Evolutionary conservation across 352 stramenopile genomes (phyloP).

Genomic region (Phytopythium mirpurense): DNA sequence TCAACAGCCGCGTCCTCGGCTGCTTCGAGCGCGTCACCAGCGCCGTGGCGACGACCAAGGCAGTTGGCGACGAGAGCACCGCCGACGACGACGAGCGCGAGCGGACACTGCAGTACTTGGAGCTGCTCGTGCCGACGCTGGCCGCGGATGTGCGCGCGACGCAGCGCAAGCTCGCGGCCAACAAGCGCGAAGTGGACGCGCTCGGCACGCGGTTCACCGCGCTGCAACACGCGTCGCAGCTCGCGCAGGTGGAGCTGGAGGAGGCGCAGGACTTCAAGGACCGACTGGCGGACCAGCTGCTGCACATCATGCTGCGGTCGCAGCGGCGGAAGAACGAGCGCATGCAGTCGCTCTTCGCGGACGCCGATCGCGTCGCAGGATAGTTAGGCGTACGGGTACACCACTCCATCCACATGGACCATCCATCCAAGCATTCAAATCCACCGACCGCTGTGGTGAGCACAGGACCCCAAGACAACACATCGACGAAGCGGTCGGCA

Average conservation of each 20-base stretch:
- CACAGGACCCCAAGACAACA: too few relatives aligned
- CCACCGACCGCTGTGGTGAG: too few relatives aligned
- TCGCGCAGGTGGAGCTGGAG: conserved; percentile 64
- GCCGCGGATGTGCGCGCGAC: conserved; percentile 40
- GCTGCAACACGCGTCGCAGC: conserved; percentile 41
- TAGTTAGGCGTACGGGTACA: not conserved
- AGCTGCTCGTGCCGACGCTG: conserved; percentile 58
- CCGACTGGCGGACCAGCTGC: conserved; percentile 67
- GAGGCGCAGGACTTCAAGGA: conserved; percentile 73
- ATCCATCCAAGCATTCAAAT: too few relatives aligned
- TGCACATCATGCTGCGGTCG: conserved; percentile 59
- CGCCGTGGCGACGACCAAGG: not conserved
- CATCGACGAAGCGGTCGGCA: too few relatives aligned
- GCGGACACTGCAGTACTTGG: conserved; percentile 49
- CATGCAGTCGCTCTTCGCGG: conserved; percentile 73
- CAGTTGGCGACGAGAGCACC: conserved; percentile 10
- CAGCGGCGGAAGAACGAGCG: conserved; percentile 65
- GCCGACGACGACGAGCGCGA: conserved; percentile 40
- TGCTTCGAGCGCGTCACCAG: conserved; percentile 52
- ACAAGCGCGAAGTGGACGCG: conserved; percentile 30
- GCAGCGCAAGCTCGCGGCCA: conserved; percentile 40
- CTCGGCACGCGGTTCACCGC: conserved; percentile 27
- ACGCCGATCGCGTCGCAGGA: conserved; percentile 30
- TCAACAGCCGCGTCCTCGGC: conserved; percentile 51
- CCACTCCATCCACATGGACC: too few relatives aligned